phyloP scores from a whole-genome alignment of 345 rosid species.

The Brassica juncea region DNA sequence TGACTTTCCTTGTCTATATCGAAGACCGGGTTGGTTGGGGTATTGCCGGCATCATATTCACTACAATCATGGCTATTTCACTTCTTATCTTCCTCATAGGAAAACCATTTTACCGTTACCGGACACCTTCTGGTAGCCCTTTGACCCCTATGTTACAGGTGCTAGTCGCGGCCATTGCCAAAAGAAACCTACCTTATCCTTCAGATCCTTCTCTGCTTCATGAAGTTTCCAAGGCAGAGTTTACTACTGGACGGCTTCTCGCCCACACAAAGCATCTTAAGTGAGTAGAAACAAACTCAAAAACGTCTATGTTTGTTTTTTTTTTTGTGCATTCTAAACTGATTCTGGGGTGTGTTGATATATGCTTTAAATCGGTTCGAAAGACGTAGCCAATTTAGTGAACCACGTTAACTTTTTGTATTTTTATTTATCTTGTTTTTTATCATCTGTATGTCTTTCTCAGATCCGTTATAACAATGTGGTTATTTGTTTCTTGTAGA shows the following conservation, averaged over 20 bases:
- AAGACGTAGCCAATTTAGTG: background rate
- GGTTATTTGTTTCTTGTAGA: slow-evolving; percentile 40
- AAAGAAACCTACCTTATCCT: slow-evolving; percentile 66
- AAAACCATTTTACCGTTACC: slow-evolving; percentile 67
- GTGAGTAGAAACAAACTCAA: slow-evolving; percentile 47
- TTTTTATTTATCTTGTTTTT: background rate
- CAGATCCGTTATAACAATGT: background rate
- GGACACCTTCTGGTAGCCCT: slow-evolving; percentile 72
- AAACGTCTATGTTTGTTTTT: background rate
- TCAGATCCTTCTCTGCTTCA: slow-evolving; percentile 52
- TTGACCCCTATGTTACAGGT: slow-evolving; percentile 84
- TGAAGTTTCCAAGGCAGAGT: slow-evolving; percentile 46
- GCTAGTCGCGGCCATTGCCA: slow-evolving; percentile 69
- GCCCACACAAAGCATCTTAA: slow-evolving; percentile 63
- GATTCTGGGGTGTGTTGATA: background rate
- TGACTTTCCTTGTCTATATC: slow-evolving; percentile 67
- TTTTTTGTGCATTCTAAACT: background rate
- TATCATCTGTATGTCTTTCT: background rate
- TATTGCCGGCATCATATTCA: slow-evolving; percentile 58
- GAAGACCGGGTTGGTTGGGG: slow-evolving; percentile 92
- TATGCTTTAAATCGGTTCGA: background rate
- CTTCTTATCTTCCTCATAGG: slow-evolving; percentile 66
- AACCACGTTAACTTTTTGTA: background rate
- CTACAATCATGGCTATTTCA: slow-evolving; percentile 59
- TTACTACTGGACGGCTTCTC: slow-evolving; percentile 54